A percentile compares a stretch with the other conserved stretches of the same genome.
These are phyloP conservation scores for Xylariaceae sp. DNA, from an alignment of 2,329 filamentous ascomycete species.

Conservation along the genomic window DNA sequence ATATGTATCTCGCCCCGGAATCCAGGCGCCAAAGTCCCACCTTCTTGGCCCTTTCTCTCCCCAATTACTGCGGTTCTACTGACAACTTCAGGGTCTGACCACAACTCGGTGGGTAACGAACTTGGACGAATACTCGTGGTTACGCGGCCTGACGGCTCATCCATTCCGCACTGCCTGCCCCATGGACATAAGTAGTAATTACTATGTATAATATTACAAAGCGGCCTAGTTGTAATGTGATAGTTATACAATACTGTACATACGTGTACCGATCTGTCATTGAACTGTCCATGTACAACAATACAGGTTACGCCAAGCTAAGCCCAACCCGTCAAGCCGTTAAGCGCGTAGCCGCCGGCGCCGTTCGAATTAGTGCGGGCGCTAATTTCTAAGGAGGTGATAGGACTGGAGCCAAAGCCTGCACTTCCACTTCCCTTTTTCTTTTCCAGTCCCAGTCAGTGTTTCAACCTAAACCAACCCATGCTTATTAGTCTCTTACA, in stretches of 20 bases:
- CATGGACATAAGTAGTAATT: not conserved
- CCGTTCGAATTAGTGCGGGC: not conserved
- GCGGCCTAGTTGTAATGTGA: not conserved
- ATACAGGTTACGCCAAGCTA: not conserved
- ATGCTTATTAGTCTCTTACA: not conserved
- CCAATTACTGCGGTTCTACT: not conserved
- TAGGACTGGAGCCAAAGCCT: not conserved
- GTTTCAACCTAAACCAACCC: not conserved
- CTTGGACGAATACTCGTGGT: no score
- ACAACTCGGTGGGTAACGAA: not conserved
- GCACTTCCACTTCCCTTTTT: not conserved
- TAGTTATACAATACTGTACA: no score
- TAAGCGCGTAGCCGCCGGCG: not conserved
- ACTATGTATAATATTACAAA: not conserved
- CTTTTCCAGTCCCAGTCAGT: not conserved
- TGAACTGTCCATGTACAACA: not conserved
- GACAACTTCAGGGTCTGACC: not conserved
- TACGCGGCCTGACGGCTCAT: no score
- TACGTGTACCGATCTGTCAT: not conserved
- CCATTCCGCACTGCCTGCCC: not conserved
- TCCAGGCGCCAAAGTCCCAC: not conserved
- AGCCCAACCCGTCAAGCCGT: not conserved
- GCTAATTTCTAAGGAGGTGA: constrained; percentile 1
- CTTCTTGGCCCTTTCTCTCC: not conserved
- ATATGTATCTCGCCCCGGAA: not conserved